These are phyloP conservation scores for Porphyrellus cyaneotinctus DNA, from an alignment of 768 basidiomycete genomes.

Conservation along the genomic window DNA sequence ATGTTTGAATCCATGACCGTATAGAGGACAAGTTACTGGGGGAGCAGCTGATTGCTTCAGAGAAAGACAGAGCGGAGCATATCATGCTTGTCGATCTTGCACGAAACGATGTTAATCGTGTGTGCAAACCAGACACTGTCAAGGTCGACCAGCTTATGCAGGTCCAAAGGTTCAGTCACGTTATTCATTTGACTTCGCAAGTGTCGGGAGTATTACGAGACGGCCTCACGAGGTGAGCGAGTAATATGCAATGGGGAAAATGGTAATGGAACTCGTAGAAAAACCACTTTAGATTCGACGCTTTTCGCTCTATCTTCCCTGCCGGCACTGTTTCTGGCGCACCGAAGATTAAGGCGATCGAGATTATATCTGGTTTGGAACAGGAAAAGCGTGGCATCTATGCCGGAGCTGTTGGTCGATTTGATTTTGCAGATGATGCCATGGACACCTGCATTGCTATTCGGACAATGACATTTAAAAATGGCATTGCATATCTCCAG, in stretches of 20 bases:
- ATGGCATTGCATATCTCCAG: constrained; percentile 86
- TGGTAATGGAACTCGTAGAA: constrained; percentile 4
- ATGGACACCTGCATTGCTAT: constrained; percentile 99
- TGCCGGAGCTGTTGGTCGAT: constrained; percentile 96
- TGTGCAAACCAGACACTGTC: constrained; percentile 92
- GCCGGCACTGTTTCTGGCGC: constrained; percentile 98
- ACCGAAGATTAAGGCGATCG: constrained; percentile 97
- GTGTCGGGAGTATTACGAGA: constrained; percentile 83
- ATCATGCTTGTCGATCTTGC: constrained; percentile 99
- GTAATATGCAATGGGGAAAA: constrained; percentile 5
- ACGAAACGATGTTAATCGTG: constrained; percentile 96
- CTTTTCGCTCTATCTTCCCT: constrained; percentile 98
- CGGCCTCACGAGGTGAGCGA: constrained; percentile 69
- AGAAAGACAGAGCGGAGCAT: constrained; percentile 96
- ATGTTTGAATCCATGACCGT: constrained; percentile 3
- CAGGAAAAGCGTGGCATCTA: constrained; percentile 90
- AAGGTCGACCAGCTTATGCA: constrained; percentile 94
- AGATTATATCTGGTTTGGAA: constrained; percentile 84
- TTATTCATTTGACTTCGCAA: constrained; percentile 95
- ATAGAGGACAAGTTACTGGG: constrained; percentile 88
- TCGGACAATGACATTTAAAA: constrained; percentile 95
- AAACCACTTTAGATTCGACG: constrained; percentile 70
- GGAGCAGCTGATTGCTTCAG: constrained; percentile 69
- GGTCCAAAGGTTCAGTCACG: constrained; percentile 94
- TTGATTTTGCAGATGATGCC: constrained; percentile 90